Conservation (phyloP, 2,329 filamentous ascomycete species). For the Chrysoporthe puriensis region DNA sequence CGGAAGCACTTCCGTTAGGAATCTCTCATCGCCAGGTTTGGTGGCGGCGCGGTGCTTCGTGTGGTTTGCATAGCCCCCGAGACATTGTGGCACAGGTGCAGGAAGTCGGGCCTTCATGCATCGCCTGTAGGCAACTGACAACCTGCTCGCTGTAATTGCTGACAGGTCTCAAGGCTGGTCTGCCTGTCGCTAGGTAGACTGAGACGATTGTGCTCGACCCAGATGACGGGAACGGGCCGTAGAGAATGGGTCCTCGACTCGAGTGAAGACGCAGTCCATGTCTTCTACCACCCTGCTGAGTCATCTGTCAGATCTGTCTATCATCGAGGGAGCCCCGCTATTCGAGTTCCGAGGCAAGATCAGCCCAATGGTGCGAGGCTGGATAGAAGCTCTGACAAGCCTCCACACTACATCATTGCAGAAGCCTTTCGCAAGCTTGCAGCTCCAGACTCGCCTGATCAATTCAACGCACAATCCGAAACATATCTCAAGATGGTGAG, state of each 20-base stretch:
- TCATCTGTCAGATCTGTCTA: constrained; percentile 1
- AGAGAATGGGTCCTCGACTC: neutral
- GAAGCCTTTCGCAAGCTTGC: neutral
- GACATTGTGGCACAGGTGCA: constrained; percentile 2
- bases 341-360: neutral
- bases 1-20: neutral
- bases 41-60: constrained; percentile 13
- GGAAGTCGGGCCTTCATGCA: constrained; percentile 1
- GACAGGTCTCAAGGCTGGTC: neutral
- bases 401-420: neutral
- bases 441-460: neutral
- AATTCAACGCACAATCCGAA: neutral
- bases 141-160: neutral
- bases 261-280: neutral
- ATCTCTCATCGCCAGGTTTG: neutral
- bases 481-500: constrained; percentile 25
- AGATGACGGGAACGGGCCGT: constrained; percentile 8
- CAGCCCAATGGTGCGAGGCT: constrained; percentile 3
- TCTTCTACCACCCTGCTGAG: neutral
- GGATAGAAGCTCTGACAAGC: neutral
- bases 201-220: neutral
- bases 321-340: neutral
- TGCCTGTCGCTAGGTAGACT: neutral
- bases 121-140: neutral
- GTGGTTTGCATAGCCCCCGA: constrained; percentile 9